Evolutionary conservation across 139 green algal species (phyloP).

Genomic region (Chlorella vulgaris): DNA sequence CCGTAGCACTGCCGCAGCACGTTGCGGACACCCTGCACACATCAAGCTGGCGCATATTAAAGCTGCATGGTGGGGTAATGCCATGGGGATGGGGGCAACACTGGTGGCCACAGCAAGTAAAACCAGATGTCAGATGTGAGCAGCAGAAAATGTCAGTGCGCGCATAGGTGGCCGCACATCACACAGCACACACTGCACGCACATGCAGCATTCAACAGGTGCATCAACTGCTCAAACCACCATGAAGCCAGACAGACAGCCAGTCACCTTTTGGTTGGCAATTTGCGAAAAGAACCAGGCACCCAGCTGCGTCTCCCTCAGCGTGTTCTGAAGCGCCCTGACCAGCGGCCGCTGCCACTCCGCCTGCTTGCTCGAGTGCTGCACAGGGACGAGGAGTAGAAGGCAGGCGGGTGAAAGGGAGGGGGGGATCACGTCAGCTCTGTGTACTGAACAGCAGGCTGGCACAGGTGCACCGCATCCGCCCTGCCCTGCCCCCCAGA

Average conservation of each 20-base stretch:
- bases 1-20: slow-evolving; percentile 92
- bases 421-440: slow-evolving; percentile 20
- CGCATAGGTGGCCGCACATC: neutral
- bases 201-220: too few species aligned
- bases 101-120: too few species aligned
- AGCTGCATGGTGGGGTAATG: neutral
- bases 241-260: neutral
- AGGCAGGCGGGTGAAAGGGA: neutral
- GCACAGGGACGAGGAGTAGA: neutral
- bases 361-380: slow-evolving; percentile 50
- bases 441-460: neutral
- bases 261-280: slow-evolving; percentile 5
- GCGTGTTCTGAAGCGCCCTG: slow-evolving; percentile 70
- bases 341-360: slow-evolving; percentile 71
- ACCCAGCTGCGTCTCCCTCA: slow-evolving; percentile 76
- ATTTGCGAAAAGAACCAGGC: slow-evolving; percentile 72
- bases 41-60: neutral
- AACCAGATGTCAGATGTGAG: too few species aligned
- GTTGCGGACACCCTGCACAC: slow-evolving; percentile 70
- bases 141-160: neutral
- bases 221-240: neutral
- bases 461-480: neutral
- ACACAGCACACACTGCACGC: neutral
- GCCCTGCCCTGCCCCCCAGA: too few species aligned
- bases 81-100: neutral